Evolutionary conservation across 805 yeast species (phyloP), one percentile per base, ranked within the genome.

Genomic region (Clavispora santaluciae): DNA sequence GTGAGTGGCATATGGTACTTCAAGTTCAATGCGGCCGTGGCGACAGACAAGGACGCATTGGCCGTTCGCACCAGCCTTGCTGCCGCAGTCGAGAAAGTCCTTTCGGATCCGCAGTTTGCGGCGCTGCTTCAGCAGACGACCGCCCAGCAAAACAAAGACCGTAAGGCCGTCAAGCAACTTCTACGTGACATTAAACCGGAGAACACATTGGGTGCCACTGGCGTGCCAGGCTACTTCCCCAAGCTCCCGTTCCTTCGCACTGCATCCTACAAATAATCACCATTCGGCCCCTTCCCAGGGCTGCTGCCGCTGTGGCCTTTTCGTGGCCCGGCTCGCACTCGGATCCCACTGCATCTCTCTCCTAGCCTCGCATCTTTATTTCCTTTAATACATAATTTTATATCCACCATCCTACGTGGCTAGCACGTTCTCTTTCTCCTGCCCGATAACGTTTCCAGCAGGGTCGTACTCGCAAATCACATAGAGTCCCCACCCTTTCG

Each of bases 401-500:
- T 20, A n/a, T n/a, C n/a, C n/a, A n/a, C n/a, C n/a, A n/a, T n/a
- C n/a, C n/a, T n/a, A n/a, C n/a, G n/a, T n/a, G n/a, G n/a, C 8
- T 25, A 60, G 55, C 16, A 63, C 68, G 36, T 64, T 64, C 7
- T 36, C 50, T 13, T 33, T 33, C n/a, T 52, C 46, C 35, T 56
- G 42, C 9, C 70, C 70, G 26, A 64, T 50, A 23, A 61, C 53
- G 36, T 64, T 64, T n/a, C 69, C 70, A 1, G 59, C 53, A 6
- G 70, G 70, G 39, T 52, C 56, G 46, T 63, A 64, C 40, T 56
- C 60, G 38, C 70, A 63, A 8, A 64, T 49, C 15, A 64, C 49
- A 49, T 64, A 64, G 33, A 44, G 38, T 10, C 63, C 63, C 68
- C 68, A 64, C 33, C 54, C 53, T 21, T 54, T 46, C 17, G 64